phyloP scores from a whole-genome alignment of 768 basidiomycete species.

The Mycena vulgaris region DNA sequence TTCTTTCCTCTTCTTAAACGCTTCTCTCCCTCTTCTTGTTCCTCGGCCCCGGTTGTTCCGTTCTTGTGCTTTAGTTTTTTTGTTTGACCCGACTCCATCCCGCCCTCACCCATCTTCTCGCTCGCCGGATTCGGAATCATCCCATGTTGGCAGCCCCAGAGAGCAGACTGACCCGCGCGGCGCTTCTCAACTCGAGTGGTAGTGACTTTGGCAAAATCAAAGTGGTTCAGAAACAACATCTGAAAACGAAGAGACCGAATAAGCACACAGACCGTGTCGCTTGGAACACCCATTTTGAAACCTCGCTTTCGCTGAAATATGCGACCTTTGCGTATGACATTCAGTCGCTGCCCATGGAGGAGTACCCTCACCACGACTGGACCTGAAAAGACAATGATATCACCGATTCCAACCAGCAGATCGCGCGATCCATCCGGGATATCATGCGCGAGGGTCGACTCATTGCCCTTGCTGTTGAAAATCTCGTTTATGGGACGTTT shows the following conservation, averaged over 20 bases:
- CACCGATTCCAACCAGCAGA: not conserved
- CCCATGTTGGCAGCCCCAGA: no score
- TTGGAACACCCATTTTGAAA: slow-evolving; percentile 10
- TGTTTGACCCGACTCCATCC: no score
- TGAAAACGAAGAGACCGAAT: not conserved
- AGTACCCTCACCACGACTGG: not conserved
- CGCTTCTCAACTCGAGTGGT: no score
- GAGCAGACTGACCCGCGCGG: no score
- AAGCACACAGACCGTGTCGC: slow-evolving; percentile 11
- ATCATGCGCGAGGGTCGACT: not conserved
- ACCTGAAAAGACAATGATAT: not conserved
- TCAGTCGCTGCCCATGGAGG: not conserved
- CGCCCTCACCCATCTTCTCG: no score
- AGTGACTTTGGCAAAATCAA: no score
- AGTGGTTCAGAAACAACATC: no score
- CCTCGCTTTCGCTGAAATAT: not conserved
- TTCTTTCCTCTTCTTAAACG: no score
- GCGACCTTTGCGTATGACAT: not conserved
- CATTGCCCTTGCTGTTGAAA: not conserved
- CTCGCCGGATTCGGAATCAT: no score
- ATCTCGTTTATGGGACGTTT: not conserved
- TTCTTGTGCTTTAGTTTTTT: no score
- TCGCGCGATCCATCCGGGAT: not conserved
- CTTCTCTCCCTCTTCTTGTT: no score
- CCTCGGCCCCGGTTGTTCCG: no score